These are phyloP conservation scores for Coemansia pectinata DNA, from an alignment of 192 early-diverging fungal species.

Conservation along the genomic window DNA sequence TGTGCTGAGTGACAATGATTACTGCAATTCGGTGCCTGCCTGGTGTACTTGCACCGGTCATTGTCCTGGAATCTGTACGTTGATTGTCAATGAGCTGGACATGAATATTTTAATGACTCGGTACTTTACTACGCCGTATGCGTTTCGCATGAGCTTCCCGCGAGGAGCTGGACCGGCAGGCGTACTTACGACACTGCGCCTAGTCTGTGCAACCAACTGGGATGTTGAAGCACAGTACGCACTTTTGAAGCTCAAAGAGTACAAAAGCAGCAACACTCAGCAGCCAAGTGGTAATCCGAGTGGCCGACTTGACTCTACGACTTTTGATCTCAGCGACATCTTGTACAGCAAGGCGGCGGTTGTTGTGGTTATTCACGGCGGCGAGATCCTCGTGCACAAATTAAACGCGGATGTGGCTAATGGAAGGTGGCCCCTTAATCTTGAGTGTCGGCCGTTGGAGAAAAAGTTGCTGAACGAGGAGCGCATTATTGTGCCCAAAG, in stretches of 20 bases:
- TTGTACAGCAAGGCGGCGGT: conserved; percentile 7
- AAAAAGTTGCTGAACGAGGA: not conserved
- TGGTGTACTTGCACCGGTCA: conserved; percentile 30
- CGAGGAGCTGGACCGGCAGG: not conserved
- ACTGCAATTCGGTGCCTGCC: conserved; percentile 22
- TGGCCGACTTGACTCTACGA: not conserved
- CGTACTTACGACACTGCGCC: not conserved
- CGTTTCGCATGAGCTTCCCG: conserved; percentile 9
- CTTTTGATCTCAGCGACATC: not conserved
- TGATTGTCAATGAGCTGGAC: conserved; percentile 29
- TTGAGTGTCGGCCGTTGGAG: not conserved
- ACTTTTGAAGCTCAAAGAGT: not conserved
- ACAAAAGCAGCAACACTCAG: too few species aligned
- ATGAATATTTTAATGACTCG: conserved; percentile 9
- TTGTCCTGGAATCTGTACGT: conserved; percentile 38
- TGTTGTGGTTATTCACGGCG: conserved; percentile 10
- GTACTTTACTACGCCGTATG: conserved; percentile 14
- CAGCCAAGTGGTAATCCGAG: not conserved
- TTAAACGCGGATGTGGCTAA: not conserved
- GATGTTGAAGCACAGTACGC: not conserved
- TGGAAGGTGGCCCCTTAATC: not conserved
- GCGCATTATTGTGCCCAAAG: not conserved
- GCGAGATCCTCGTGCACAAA: not conserved
- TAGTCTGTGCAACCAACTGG: not conserved
- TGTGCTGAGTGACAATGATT: not conserved